Evolutionary conservation across 2,329 filamentous ascomycete species (phyloP).

Genomic region (Salinomyces thailandicus): DNA sequence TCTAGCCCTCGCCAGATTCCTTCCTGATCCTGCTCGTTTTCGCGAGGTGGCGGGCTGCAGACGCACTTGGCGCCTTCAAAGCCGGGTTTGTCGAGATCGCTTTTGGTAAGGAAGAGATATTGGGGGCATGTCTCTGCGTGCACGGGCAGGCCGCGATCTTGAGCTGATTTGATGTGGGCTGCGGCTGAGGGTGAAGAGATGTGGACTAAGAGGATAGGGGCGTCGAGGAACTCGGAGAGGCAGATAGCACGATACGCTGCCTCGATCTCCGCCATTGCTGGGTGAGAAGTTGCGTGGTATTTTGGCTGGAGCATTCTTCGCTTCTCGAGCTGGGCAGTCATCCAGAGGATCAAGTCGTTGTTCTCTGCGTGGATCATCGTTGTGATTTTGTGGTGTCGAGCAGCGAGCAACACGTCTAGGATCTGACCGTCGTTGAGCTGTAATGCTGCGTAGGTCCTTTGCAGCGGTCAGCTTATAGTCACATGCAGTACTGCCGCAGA

Average conservation of each 20-base stretch:
- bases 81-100: conserved; percentile 40
- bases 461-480: no score
- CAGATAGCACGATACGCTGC: conserved; percentile 45
- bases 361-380: conserved; percentile 50
- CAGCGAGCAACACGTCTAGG: conserved; percentile 29
- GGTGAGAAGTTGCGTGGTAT: conserved; percentile 42
- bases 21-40: conserved; percentile 38
- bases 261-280: conserved; percentile 42
- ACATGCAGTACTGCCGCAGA: no score
- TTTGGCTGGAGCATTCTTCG: conserved; percentile 39
- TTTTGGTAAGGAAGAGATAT: conserved; percentile 44
- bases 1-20: conserved; percentile 42
- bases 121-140: conserved; percentile 48
- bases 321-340: conserved; percentile 43
- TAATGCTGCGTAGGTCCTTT: conserved; percentile 33
- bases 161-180: conserved; percentile 38
- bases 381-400: conserved; percentile 36
- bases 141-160: conserved; percentile 40
- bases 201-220: conserved; percentile 46
- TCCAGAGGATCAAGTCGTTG: conserved; percentile 44
- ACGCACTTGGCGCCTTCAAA: conserved; percentile 48
- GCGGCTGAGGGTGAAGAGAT: conserved; percentile 40
- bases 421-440: conserved; percentile 31
- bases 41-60: conserved; percentile 44
- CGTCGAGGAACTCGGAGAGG: conserved; percentile 40